These are phyloP conservation scores for Trypanosomatidae sp. DNA, from an alignment of 208 protist species.

Conservation along the genomic window DNA sequence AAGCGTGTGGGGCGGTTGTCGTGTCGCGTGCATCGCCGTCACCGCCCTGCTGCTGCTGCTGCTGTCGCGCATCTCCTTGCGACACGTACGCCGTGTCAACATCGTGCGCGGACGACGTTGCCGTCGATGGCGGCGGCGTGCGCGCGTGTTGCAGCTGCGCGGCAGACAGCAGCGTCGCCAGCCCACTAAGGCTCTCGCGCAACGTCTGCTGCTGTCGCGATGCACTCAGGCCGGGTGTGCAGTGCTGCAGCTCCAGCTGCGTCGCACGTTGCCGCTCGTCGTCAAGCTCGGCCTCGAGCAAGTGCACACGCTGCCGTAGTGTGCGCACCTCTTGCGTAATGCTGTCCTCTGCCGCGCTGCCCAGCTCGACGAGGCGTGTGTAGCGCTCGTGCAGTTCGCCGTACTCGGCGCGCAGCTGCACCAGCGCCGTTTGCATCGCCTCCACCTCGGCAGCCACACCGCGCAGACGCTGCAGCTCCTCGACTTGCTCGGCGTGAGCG, in stretches of 20 bases:
- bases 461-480: constrained; percentile 7
- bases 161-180: constrained; percentile 20
- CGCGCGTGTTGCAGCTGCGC: constrained; percentile 10
- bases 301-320: constrained; percentile 14
- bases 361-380: constrained; percentile 9
- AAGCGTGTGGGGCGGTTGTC: neutral
- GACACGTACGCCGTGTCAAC: too few species aligned
- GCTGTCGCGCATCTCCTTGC: neutral
- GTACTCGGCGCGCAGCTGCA: constrained; percentile 11
- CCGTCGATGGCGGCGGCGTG: neutral
- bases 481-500: constrained; percentile 6
- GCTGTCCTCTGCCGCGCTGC: constrained; percentile 5
- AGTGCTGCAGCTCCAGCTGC: constrained; percentile 5
- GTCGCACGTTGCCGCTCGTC: constrained; percentile 9
- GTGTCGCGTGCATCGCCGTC: too few species aligned
- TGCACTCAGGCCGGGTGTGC: constrained; percentile 9
- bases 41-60: too few species aligned
- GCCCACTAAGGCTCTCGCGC: constrained; percentile 13
- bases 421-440: constrained; percentile 6
- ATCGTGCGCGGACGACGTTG: too few species aligned
- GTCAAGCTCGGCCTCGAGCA: constrained; percentile 11
- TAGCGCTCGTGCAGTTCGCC: constrained; percentile 11
- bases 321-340: constrained; percentile 10
- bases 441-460: constrained; percentile 4
- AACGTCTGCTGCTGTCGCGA: constrained; percentile 20